A percentile compares a stretch with the other conserved stretches of the same genome.
Evolutionary conservation across 805 yeast genomes (phyloP).

Genomic region (Sugiyamaella lignohabitans): DNA sequence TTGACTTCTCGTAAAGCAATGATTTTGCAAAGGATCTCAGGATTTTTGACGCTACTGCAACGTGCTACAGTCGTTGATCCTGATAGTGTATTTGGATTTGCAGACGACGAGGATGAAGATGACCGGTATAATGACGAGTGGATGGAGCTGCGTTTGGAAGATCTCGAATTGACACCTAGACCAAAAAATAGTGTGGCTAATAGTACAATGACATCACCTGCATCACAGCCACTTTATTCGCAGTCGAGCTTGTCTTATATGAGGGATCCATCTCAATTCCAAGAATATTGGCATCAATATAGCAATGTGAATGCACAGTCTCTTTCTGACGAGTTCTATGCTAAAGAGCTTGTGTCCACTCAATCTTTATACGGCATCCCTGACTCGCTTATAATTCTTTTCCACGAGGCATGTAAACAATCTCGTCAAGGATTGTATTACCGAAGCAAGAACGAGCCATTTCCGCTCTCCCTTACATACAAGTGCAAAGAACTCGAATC

Average conservation of each 20-base stretch:
- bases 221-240: slow-evolving; percentile 11
- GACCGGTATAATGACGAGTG: slow-evolving; percentile 18
- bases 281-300: slow-evolving; percentile 24
- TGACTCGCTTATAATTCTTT: slow-evolving; percentile 64
- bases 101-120: slow-evolving; percentile 20
- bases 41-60: slow-evolving; percentile 66
- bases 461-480: slow-evolving; percentile 12
- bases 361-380: slow-evolving; percentile 83
- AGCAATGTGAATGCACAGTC: slow-evolving; percentile 6
- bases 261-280: slow-evolving; percentile 21
- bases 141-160: slow-evolving; percentile 25
- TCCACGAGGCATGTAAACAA: slow-evolving; percentile 64
- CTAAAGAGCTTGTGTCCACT: slow-evolving; percentile 40
- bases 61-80: slow-evolving; percentile 55
- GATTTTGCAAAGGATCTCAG: slow-evolving; percentile 69
- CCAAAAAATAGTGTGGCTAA: background rate
- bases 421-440: slow-evolving; percentile 56
- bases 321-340: slow-evolving; percentile 20
- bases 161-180: slow-evolving; percentile 15
- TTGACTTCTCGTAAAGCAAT: slow-evolving; percentile 69
- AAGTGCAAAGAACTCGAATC: slow-evolving; percentile 38
- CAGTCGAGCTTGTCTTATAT: slow-evolving; percentile 18
- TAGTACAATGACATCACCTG: background rate
- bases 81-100: slow-evolving; percentile 7
- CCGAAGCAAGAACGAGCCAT: slow-evolving; percentile 22